These are phyloP conservation scores for Coemansia sp. DNA, from an alignment of 192 early-diverging fungal species.

Conservation along the genomic window DNA sequence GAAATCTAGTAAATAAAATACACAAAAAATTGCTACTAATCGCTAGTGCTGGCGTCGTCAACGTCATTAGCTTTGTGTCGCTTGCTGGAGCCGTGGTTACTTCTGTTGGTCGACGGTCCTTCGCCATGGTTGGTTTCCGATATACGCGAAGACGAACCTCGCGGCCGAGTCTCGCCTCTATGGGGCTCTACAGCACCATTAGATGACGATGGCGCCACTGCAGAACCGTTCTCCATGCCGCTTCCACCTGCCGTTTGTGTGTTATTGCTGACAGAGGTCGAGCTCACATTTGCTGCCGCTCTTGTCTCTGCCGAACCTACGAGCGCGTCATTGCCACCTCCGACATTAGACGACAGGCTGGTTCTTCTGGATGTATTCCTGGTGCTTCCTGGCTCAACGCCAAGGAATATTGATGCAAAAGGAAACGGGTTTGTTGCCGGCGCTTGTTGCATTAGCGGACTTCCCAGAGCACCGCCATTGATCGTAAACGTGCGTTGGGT, in stretches of 20 bases:
- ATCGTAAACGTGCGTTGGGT: conserved; percentile 1
- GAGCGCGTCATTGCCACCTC: background rate
- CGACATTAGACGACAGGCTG: conserved; percentile 14
- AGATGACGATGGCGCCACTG: background rate
- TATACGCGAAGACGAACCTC: conserved; percentile 5
- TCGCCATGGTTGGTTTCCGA: background rate
- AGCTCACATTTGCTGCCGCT: background rate
- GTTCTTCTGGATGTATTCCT: conserved; percentile 21
- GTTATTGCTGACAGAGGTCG: background rate
- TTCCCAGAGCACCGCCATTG: background rate
- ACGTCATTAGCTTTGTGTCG: conserved; percentile 23
- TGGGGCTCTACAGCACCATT: background rate
- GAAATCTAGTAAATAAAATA: background rate
- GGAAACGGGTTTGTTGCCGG: conserved; percentile 33
- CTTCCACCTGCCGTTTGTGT: background rate
- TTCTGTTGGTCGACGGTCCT: background rate
- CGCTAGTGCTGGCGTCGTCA: background rate
- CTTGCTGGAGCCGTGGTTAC: conserved; percentile 16
- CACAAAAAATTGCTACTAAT: background rate
- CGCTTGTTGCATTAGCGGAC: background rate
- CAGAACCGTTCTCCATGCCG: background rate
- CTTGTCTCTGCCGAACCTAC: background rate
- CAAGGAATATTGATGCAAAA: conserved; percentile 24
- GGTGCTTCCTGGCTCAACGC: conserved; percentile 32
- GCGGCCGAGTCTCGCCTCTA: conserved; percentile 23